phyloP scores from a whole-genome alignment of 495 filamentous ascomycete species.

The Amphirosellinia nigrospora region DNA sequence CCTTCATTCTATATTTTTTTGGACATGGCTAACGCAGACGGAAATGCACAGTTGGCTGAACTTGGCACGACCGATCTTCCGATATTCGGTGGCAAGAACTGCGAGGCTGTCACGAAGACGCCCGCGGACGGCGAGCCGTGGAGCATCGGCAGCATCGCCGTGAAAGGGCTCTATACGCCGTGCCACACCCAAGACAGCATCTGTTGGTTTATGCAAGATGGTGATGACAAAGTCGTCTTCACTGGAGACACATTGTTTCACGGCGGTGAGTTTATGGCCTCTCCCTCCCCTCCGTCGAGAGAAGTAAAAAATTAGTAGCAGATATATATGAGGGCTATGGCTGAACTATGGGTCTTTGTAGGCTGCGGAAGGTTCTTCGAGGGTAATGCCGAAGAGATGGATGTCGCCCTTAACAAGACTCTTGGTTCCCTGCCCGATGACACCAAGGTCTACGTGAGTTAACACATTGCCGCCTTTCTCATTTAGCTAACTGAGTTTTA shows the following conservation, averaged over 20 bases:
- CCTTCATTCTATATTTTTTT: slow-evolving; percentile 2
- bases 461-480: neutral
- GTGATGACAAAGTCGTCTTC: slow-evolving; percentile 81
- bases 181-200: slow-evolving; percentile 99
- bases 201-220: slow-evolving; percentile 85
- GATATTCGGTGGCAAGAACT: slow-evolving; percentile 88
- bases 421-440: slow-evolving; percentile 84
- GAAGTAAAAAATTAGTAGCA: neutral
- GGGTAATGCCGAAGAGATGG: slow-evolving; percentile 88
- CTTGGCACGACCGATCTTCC: slow-evolving; percentile 63
- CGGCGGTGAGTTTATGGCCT: slow-evolving; percentile 67
- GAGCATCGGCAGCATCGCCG: slow-evolving; percentile 82
- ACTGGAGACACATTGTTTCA: slow-evolving; percentile 97
- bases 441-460: slow-evolving; percentile 86
- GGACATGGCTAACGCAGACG: slow-evolving; percentile 13
- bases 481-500: neutral
- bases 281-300: neutral
- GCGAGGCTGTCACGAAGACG: slow-evolving; percentile 75
- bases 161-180: slow-evolving; percentile 91
- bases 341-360: slow-evolving; percentile 39
- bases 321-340: neutral
- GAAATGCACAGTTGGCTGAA: slow-evolving; percentile 63
- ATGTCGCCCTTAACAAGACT: slow-evolving; percentile 86
- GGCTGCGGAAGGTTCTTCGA: slow-evolving; percentile 98
- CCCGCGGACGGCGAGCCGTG: slow-evolving; percentile 78